These are phyloP conservation scores for Lepidium didymum DNA, from an alignment of 345 rosid species.

Conservation along the genomic window DNA sequence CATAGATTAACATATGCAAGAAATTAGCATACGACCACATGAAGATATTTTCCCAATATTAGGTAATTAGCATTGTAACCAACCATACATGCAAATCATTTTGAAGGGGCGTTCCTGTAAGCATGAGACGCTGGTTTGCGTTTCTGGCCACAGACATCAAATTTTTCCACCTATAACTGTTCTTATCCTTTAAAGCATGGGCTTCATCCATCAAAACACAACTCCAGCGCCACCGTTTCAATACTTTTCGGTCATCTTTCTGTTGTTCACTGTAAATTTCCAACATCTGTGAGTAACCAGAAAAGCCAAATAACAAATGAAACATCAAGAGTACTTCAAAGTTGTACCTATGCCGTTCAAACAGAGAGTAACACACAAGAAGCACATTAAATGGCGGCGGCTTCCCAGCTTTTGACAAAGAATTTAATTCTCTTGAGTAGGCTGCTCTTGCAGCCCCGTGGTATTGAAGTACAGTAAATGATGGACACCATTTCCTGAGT, in stretches of 20 bases:
- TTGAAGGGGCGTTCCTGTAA: constrained; percentile 98
- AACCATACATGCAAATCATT: constrained; percentile 85
- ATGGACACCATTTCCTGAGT: constrained; percentile 95
- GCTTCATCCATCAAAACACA: constrained; percentile 99
- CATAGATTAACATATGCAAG: constrained; percentile 14
- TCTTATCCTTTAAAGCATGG: constrained; percentile 93
- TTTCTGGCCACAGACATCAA: constrained; percentile 83
- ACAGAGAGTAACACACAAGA: constrained; percentile 93
- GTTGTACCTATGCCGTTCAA: constrained; percentile 86
- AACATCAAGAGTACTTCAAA: constrained; percentile 20
- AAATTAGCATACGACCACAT: background rate
- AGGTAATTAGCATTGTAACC: background rate
- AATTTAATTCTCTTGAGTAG: constrained; percentile 72
- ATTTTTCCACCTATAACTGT: constrained; percentile 96
- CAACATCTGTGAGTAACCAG: constrained; percentile 13
- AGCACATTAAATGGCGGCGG: constrained; percentile 88
- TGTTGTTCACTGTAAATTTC: constrained; percentile 67
- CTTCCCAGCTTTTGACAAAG: constrained; percentile 71
- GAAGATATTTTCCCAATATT: background rate
- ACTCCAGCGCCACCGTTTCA: constrained; percentile 96
- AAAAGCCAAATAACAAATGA: constrained; percentile 6
- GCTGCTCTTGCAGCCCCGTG: constrained; percentile 82
- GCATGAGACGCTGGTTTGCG: constrained; percentile 94
- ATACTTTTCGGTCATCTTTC: constrained; percentile 88
- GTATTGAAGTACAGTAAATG: constrained; percentile 79